phyloP scores from a whole-genome alignment of 2,329 filamentous ascomycete genomes.

The Saccharata proteae region DNA sequence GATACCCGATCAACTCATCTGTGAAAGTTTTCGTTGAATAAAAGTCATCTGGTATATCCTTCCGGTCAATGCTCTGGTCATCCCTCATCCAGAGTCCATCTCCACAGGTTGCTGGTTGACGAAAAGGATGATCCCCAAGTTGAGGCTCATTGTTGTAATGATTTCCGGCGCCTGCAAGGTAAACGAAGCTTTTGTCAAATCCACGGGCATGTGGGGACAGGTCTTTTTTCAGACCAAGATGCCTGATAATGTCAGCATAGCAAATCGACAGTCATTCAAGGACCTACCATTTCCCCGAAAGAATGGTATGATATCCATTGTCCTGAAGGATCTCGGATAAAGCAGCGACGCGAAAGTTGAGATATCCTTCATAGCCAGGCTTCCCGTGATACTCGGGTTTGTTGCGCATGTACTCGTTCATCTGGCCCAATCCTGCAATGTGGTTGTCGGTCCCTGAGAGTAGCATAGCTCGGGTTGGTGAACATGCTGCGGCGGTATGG shows the following conservation, averaged over 20 bases:
- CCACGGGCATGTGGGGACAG: slow-evolving; percentile 4
- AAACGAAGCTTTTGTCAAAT: slow-evolving; percentile 7
- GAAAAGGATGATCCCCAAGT: slow-evolving; percentile 4
- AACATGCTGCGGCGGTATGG: slow-evolving; percentile 9
- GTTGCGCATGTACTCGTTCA: slow-evolving; percentile 4
- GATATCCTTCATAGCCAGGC: slow-evolving; percentile 7
- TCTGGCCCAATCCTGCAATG: slow-evolving; percentile 9
- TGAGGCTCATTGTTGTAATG: slow-evolving; percentile 9
- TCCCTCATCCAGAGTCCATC: slow-evolving; percentile 6
- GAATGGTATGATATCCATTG: slow-evolving; percentile 4
- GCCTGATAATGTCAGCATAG: not conserved
- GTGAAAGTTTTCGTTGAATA: slow-evolving; percentile 5
- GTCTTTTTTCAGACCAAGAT: slow-evolving; percentile 7
- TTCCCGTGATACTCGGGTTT: slow-evolving; percentile 3
- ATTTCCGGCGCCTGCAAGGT: slow-evolving; percentile 5
- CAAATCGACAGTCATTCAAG: no score
- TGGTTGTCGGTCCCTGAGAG: slow-evolving; percentile 8
- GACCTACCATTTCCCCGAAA: slow-evolving; percentile 5
- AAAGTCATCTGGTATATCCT: slow-evolving; percentile 3
- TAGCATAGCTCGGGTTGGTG: slow-evolving; percentile 11
- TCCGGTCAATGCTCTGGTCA: slow-evolving; percentile 4
- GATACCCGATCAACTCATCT: slow-evolving; percentile 2
- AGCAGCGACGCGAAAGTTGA: slow-evolving; percentile 7
- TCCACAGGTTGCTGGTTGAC: not conserved
- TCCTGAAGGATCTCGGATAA: slow-evolving; percentile 7